Percentiles rank a stretch among this genome's conserved stretches.
phyloP scores from a whole-genome alignment of 768 basidiomycete genomes.

The Cubamyces sp. region DNA sequence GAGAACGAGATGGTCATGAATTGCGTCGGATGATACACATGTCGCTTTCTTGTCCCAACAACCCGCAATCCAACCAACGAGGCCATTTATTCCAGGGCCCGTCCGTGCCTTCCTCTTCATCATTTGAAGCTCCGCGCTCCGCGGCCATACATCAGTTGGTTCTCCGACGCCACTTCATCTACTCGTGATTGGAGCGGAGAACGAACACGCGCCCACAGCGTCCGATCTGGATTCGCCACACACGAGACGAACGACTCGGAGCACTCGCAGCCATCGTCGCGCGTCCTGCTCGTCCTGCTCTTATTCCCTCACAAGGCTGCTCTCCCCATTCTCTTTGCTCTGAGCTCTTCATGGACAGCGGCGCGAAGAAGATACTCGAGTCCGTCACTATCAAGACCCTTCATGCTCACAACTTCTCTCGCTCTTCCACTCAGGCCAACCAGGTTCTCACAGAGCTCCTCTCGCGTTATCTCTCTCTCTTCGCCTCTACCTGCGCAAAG shows the following conservation, averaged over 20 bases:
- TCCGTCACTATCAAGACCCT: conserved; percentile 69
- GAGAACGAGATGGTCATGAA: too few relatives aligned
- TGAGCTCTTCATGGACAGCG: conserved; percentile 49
- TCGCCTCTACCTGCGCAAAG: conserved; percentile 68
- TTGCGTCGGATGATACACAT: too few relatives aligned
- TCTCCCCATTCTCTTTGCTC: neutral
- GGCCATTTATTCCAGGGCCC: too few relatives aligned
- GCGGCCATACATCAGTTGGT: neutral
- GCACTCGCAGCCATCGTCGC: conserved; percentile 6
- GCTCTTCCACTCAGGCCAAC: conserved; percentile 74
- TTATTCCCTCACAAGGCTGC: neutral
- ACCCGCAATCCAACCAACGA: too few relatives aligned
- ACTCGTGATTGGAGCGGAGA: conserved; percentile 1
- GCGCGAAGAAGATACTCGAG: conserved; percentile 65
- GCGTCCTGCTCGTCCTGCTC: neutral
- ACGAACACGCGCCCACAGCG: conserved; percentile 2
- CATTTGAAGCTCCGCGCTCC: conserved; percentile 2
- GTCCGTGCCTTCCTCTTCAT: too few relatives aligned
- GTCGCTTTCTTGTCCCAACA: too few relatives aligned
- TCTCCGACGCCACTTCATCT: neutral
- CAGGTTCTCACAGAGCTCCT: conserved; percentile 75
- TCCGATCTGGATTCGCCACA: conserved; percentile 10
- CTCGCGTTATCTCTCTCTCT: conserved; percentile 69
- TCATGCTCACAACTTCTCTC: conserved; percentile 77
- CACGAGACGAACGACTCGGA: neutral